Evolutionary conservation across 2,329 filamentous ascomycete species (phyloP), one percentile per base, ranked within the genome.

Genomic region (Chaetomium olivaceum): DNA sequence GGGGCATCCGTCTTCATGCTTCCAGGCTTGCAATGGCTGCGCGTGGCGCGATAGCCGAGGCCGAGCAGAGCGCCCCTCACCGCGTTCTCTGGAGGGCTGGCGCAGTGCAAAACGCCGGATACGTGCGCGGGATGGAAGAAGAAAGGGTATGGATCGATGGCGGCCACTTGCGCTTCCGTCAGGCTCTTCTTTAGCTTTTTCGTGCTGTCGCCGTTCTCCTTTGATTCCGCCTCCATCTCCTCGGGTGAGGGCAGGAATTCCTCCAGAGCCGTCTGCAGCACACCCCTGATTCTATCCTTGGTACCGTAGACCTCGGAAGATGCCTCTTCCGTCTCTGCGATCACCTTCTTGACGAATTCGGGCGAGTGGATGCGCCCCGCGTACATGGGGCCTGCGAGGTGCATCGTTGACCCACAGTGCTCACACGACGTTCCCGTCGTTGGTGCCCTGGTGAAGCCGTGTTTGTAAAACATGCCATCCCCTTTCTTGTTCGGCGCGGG

Each of bases 1-100:
- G 93, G 91, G 16, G 95, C 95, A 77, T 98, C 88, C 0, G 95
- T 98, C 80, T 96, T 96, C 77, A 98, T 88, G 73, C 91, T 95
- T 29, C 93, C 94, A 0, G 92, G 85, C 71, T 93, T 92, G 72
- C 92, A 92, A 77, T 99, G 95, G 71, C 91, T 96, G 73, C 94
- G 87, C 0, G 91, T 91, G 3, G 91, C 91, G 55, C 85, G 84
- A 75, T 96, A 98, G 7, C 94, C 95, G 1, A 96, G 82, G 66
- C 90, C 85, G 25, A 88, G 84, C 33, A 99, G 80, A 3, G 95
- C 95, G 25, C 95, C 94, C 56, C 91, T 87, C 67, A 99, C 79
- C 62, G 89, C 84, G 70, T 91, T 88, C 68, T 93, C 88, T n/a
- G 90, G 85, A 0, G 94, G 92, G 3, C 92, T 92, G 29, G 87